Conservation (phyloP, 192 early-diverging fungal genomes). For the Coemansia sp. region DNA sequence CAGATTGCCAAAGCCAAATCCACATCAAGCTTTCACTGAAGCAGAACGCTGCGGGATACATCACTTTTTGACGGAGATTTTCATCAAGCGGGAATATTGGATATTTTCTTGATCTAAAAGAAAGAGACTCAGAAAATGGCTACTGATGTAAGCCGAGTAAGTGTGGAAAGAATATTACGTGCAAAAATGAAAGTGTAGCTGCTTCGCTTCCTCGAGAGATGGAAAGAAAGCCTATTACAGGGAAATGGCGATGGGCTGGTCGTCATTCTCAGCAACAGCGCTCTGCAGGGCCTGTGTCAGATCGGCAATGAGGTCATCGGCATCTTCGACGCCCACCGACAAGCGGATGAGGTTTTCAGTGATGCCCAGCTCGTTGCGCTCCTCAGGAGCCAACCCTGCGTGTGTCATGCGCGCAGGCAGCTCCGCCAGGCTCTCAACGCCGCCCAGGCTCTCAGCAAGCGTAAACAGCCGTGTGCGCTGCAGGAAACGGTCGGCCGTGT, state of each 20-base stretch:
- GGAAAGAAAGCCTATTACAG: not conserved
- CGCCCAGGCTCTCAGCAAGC: slow-evolving; percentile 94
- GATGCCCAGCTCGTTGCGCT: slow-evolving; percentile 80
- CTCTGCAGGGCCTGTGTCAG: slow-evolving; percentile 66
- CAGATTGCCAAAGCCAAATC: no score
- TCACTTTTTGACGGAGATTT: no score
- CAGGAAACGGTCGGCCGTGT: slow-evolving; percentile 83
- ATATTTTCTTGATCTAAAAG: no score
- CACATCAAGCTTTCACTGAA: no score
- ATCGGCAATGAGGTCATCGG: slow-evolving; percentile 82
- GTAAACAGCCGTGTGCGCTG: slow-evolving; percentile 78
- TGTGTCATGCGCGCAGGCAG: slow-evolving; percentile 97
- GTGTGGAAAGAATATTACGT: no score
- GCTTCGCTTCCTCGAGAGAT: not conserved
- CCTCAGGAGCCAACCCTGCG: slow-evolving; percentile 83
- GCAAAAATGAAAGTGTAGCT: not conserved
- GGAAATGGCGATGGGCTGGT: not conserved
- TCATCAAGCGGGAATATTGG: no score
- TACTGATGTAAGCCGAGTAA: no score
- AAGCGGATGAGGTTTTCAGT: slow-evolving; percentile 91
- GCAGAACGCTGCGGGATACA: no score
- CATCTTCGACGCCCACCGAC: slow-evolving; percentile 92
- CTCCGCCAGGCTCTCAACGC: slow-evolving; percentile 93
- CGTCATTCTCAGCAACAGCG: slow-evolving; percentile 45
- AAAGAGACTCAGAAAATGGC: no score